phyloP scores from a whole-genome alignment of 1,139 yeast genomes.

The Yamadazyma mexicana region DNA sequence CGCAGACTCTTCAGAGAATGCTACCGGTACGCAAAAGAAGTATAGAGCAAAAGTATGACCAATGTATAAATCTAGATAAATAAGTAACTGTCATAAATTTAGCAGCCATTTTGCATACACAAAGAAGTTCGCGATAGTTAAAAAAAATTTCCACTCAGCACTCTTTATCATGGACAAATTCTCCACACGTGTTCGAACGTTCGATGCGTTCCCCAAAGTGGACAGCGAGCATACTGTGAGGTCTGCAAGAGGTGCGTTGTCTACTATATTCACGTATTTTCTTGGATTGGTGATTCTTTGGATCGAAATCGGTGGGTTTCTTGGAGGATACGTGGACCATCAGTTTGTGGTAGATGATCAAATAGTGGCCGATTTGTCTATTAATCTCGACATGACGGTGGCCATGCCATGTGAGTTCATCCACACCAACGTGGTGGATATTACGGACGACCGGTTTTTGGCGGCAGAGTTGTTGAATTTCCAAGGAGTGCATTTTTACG shows the following conservation, averaged over 20 bases:
- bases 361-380: conserved; percentile 58
- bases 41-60: conserved; percentile 4
- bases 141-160: too few species aligned
- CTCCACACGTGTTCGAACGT: conserved; percentile 52
- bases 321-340: conserved; percentile 81
- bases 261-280: conserved; percentile 65
- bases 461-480: conserved; percentile 75
- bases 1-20: conserved; percentile 55
- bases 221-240: conserved; percentile 73
- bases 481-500: conserved; percentile 57
- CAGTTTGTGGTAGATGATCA: conserved; percentile 71
- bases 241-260: conserved; percentile 73
- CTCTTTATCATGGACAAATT: conserved; percentile 33
- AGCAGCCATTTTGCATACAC: background rate
- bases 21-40: conserved; percentile 45
- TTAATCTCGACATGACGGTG: conserved; percentile 79
- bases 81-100: background rate
- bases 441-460: conserved; percentile 71
- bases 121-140: background rate
- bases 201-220: conserved; percentile 92
- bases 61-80: too few species aligned
- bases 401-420: conserved; percentile 81
- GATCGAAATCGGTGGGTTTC: conserved; percentile 83
- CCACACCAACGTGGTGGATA: conserved; percentile 76
- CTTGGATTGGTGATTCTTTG: conserved; percentile 69